Base-by-base conservation (phyloP, 129 eudicot genomes). In the Escallonia herrerae region DNA sequence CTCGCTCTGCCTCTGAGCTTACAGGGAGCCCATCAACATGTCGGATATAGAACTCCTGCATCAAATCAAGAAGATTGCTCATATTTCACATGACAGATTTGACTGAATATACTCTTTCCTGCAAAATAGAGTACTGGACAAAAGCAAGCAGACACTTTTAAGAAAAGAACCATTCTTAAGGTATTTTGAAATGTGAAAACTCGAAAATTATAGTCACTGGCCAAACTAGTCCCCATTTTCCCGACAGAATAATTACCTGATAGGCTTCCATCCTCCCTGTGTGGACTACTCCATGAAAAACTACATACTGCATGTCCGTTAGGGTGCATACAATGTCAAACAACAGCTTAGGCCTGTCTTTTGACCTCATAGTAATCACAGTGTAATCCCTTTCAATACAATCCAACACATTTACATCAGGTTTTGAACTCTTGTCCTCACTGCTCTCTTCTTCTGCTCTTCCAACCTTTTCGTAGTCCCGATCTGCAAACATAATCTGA, bases 1-100 rank as follows among this genome's bases (percentile, higher is more conserved):
- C 95, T 75, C 95, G 76, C 69, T 91, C 98, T 61, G 98, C 98
- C 77, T 91, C 96, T 68, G 98, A 91, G 74, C 87, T 91, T 51
- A 87, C 72, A 15, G 96, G 90, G 43, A 78, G 64, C 33, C 98
- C 98, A 74, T 91, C 98, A 71, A 85, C 80, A 68, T 91, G 98
- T 8, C 98, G 83, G 11, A 91, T 85, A 67, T 87, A 91, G 79
- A 66, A 91, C 74, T 91, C 98, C 98, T 91, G 13, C 78, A 75
- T 68, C 74, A 62, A 68, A 44, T 15, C 6, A 60, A 40, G 44
- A 46, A 10, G 3, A 48, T 11, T 5, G 7, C 11, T 67, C 43
- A 67, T 15, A 52, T 14, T 53, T 39, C 15, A 15, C 51, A 11
- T 53, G 37, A 66, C 54, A 53, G 11, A 7, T 40, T 15, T 42